These are phyloP conservation scores for Elymus sibiricus DNA, from an alignment of 176 grass and related monocot genomes.

Conservation along the genomic window DNA sequence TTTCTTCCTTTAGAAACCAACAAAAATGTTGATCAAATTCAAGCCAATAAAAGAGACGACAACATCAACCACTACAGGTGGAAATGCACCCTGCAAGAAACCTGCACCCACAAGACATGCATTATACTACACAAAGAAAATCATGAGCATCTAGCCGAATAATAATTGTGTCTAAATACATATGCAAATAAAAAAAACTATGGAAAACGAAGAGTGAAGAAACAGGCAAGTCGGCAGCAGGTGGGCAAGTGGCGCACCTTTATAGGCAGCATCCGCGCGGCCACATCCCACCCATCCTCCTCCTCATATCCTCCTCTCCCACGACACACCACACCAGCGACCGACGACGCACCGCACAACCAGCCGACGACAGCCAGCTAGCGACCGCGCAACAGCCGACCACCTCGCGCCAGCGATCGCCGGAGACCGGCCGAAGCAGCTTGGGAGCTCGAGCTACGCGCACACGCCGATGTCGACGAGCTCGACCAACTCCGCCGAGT, in stretches of 20 bases:
- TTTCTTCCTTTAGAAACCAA: neutral
- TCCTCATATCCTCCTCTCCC: neutral
- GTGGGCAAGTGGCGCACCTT: constrained; percentile 28
- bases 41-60: neutral
- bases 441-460: neutral
- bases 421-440: neutral
- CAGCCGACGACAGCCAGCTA: neutral
- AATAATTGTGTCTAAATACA: neutral
- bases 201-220: neutral
- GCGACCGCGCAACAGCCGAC: constrained; percentile 26
- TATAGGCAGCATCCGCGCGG: constrained; percentile 36
- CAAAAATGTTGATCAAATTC: neutral
- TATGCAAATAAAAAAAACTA: neutral
- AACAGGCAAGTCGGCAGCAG: constrained; percentile 22
- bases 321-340: neutral
- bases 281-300: neutral
- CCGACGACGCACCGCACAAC: neutral
- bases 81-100: neutral
- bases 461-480: neutral
- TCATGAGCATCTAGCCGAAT: neutral
- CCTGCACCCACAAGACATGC: neutral
- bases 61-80: neutral
- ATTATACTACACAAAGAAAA: neutral
- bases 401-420: neutral
- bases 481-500: constrained; percentile 44